phyloP scores from a whole-genome alignment of 257 asterid species.

The Nicotiana tabacum region DNA sequence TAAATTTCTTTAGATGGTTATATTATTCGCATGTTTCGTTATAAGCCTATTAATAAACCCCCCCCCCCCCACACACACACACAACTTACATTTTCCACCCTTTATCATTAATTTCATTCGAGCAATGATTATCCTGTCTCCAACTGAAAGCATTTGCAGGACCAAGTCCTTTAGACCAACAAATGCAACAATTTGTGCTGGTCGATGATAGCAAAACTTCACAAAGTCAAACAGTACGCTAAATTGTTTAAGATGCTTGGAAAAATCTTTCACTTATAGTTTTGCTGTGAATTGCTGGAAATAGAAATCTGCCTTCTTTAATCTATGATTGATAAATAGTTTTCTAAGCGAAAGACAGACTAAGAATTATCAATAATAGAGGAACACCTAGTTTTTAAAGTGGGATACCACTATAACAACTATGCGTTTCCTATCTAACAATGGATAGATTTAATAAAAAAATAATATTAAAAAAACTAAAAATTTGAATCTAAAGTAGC shows the following conservation, averaged over 20 bases:
- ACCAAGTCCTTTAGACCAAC: background rate
- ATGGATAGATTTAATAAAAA: too few relatives aligned
- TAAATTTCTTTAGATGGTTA: background rate
- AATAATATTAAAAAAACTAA: too few relatives aligned
- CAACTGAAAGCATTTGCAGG: slow-evolving; percentile 5
- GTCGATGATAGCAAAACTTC: background rate
- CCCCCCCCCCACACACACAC: too few relatives aligned
- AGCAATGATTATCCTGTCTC: background rate
- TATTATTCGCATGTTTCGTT: background rate
- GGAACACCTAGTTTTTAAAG: background rate
- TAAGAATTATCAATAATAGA: background rate
- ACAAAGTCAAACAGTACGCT: background rate
- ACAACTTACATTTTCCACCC: background rate
- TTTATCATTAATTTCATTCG: background rate
- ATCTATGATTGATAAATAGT: background rate
- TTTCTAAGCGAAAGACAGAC: background rate
- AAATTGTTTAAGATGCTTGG: background rate
- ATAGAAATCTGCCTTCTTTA: background rate
- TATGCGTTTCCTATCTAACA: background rate
- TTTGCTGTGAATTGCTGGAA: background rate
- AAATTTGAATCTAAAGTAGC: background rate
- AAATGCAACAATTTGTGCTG: background rate
- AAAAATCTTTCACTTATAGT: background rate
- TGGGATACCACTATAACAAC: background rate
- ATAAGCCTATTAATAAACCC: background rate